Conservation (phyloP, 305 asterid genomes). For the Galium porrigens region DNA sequence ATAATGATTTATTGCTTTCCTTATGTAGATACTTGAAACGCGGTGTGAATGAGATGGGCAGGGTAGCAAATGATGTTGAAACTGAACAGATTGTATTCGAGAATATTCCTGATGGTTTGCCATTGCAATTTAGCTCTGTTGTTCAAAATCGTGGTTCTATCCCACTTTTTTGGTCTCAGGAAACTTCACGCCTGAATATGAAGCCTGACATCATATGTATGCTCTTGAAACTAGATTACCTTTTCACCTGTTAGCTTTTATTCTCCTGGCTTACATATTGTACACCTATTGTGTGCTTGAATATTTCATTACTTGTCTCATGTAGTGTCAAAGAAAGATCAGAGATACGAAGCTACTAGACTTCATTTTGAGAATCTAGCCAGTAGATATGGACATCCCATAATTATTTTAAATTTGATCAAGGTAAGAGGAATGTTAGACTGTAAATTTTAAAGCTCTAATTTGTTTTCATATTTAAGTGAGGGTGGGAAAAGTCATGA, state of each 20-base stretch:
- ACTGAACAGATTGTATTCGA: conserved; percentile 77
- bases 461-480: not conserved
- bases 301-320: not conserved
- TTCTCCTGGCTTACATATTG: not conserved
- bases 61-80: conserved; percentile 96
- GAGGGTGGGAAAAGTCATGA: not conserved
- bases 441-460: not conserved
- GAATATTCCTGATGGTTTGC: conserved; percentile 54
- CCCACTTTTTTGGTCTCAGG: conserved; percentile 96
- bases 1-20: conserved; percentile 7
- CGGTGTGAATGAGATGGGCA: conserved; percentile 79
- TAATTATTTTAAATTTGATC: conserved; percentile 77
- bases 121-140: conserved; percentile 67
- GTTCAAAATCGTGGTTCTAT: conserved; percentile 97
- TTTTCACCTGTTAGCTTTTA: conserved; percentile 5
- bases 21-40: conserved; percentile 72
- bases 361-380: conserved; percentile 85
- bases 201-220: conserved; percentile 86
- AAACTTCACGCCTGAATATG: conserved; percentile 74
- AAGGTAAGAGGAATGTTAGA: conserved; percentile 38
- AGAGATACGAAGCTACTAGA: conserved; percentile 75
- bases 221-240: conserved; percentile 21
- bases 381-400: conserved; percentile 87
- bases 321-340: conserved; percentile 82
- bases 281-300: conserved; percentile 15